Evolutionary conservation across 2,329 filamentous ascomycete species (phyloP), one percentile per base, ranked within the genome.

Genomic region (Phialocephala sp.): DNA sequence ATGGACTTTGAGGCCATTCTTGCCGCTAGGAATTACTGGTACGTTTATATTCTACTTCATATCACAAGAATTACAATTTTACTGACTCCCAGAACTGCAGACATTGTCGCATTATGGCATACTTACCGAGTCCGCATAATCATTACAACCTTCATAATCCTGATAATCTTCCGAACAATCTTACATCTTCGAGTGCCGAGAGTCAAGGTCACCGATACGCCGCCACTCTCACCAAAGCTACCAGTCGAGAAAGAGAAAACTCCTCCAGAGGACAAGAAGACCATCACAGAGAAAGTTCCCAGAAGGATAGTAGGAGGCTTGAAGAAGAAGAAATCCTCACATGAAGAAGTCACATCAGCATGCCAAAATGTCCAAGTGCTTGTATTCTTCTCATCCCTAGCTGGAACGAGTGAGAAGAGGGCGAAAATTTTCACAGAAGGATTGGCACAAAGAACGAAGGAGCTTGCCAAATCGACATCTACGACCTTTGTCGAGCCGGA

Each of bases 381-480:
- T 18, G 80, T 97, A 37, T 98, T 97, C 81, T 98, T 91, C 80
- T 94, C 93, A 1, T 97, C 94, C 0, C 82, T 98, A 64, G 96
- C 92, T 2, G 92, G 90, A 2, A 91, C 88, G 37, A 97, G 94
- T 0, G 89, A 94, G 76, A 89, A 87, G 73, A 87, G 89, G 65
- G 91, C 91, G 1, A 84, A 87, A 27, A 80, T 84, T 1, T 87
- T 95, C 58, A 79, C 83, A n/a, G 81, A 86, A 64, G 78, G 80
- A 1, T 76, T 94, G 35, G 81, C 82, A 67, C 74, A 70, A 72
- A 79, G 80, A 5, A 73, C 76, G 15, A 75, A 77, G 60, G 73
- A 69, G 55, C 69, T 79, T 72, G 73, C 60, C 37, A 63, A 66
- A 8, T 63, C 65, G 11, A 65, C 70, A 18, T 69, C 68, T 22